Base-by-base conservation (phyloP, 2,329 filamentous ascomycete species). In the Arthrinium puccinioides region DNA sequence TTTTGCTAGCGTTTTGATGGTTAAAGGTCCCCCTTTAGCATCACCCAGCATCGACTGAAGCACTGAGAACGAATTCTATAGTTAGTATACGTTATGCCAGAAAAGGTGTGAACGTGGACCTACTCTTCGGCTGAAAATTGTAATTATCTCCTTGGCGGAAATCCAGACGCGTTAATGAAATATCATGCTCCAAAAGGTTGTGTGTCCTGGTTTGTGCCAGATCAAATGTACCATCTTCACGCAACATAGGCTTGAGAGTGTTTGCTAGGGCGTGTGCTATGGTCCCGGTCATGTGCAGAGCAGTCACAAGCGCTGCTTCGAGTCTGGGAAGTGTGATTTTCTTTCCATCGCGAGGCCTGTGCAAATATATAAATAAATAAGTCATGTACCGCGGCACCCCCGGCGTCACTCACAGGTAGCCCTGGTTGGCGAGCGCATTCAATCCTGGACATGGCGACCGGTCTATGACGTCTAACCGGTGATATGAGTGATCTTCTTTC, bases 161-260 rank as follows among this genome's bases (percentile, higher is more conserved):
- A 35, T 60, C 57, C 6, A 57, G 48, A 11, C 56, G 48, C 3
- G 55, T 57, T 37, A 60, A 49, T 19, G 54, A 59, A 6, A 48
- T 47, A 36, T 59, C 57, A 44, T 60, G 57, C 43, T 60, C 57
- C 29, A 60, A 47, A 6, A 57, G 46, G 32, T 55, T 53, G 43
- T 59, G 55, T 24, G 44, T 46, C n/a, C 55, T 48, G 16, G 50
- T 49, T 40, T 58, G 50, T 24, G 49, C 36, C 15, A 58, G 46
- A 34, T 56, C 49, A 43, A 59, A 59, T 2, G 53, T 56, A n/a
- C 52, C 49, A 30, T 57, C 50, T 24, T 44, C 38, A 20, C 51
- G 49, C 6, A 57, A 33, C 13, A 49, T 45, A 2, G 36, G 28
- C 15, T 26, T 20, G 27, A 38, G 21, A 4, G 16, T 14, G 19